Evolutionary conservation across 495 filamentous ascomycete species (phyloP).

Genomic region (Penicillium roqueforti): DNA sequence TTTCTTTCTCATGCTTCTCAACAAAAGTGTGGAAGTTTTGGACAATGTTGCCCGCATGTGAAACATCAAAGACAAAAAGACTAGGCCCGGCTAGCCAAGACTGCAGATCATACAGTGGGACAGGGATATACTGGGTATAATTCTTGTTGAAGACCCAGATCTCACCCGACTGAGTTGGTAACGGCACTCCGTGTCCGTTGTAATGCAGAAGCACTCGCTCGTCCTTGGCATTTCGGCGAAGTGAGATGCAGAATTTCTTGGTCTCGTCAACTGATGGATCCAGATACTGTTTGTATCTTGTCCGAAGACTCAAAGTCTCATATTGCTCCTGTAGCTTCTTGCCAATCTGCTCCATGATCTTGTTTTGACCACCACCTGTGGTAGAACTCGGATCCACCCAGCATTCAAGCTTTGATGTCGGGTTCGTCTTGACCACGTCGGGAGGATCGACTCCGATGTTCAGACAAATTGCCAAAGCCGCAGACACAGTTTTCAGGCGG

Average conservation of each 20-base stretch:
- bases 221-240: slow-evolving; percentile 88
- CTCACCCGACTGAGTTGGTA: slow-evolving; percentile 91
- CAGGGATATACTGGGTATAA: slow-evolving; percentile 97
- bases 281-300: slow-evolving; percentile 92
- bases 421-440: slow-evolving; percentile 90
- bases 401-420: slow-evolving; percentile 88
- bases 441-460: slow-evolving; percentile 98
- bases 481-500: slow-evolving; percentile 92
- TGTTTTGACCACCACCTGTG: slow-evolving; percentile 60
- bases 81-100: slow-evolving; percentile 93
- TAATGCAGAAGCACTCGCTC: slow-evolving; percentile 96
- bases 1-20: slow-evolving; percentile 87
- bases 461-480: slow-evolving; percentile 87
- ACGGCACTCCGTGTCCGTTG: slow-evolving; percentile 97
- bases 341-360: slow-evolving; percentile 89
- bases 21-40: slow-evolving; percentile 90
- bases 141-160: slow-evolving; percentile 99
- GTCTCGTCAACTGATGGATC: slow-evolving; percentile 97
- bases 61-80: slow-evolving; percentile 96
- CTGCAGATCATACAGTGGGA: slow-evolving; percentile 93
- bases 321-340: slow-evolving; percentile 94
- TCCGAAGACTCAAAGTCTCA: slow-evolving; percentile 87
- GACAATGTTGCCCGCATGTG: slow-evolving; percentile 91
- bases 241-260: slow-evolving; percentile 86
- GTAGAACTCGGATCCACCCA: slow-evolving; percentile 90